Evolutionary conservation across 768 basidiomycete species (phyloP), one percentile per base, ranked within the genome.

Genomic region (Scleroderma citrinum): DNA sequence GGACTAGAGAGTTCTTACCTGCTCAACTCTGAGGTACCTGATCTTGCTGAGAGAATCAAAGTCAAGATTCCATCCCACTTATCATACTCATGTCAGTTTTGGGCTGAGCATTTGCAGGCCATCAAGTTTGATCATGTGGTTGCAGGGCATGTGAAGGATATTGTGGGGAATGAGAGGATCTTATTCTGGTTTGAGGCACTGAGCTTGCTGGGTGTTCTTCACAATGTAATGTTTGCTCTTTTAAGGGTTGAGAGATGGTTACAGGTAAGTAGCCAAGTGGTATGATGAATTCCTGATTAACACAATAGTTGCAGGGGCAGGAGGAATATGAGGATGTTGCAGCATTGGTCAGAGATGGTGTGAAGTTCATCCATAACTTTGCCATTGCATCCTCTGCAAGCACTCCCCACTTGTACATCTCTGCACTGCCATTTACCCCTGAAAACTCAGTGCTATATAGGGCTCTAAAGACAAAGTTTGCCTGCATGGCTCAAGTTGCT

Each of bases 121-220:
- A 37, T 19, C 20, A 38, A 48, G 14, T 56, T 51, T 41, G 57
- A 55, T 20, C 19, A 43, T 1, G 52, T 51, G 7, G 41, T 66
- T 5, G 49, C 56, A 20, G 49, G 47, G 7, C 44, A 56, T 3
- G 29, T 64, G 4, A 35, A 13, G 10, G 55, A 49, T 5, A 36
- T 44, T 5, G 62, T 70, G 44, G 49, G 62, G 21, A 44, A 60
- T 34, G 24, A 48, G 1, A 51, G 53, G 14, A 56, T 74, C 3
- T 55, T 73, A 5, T 70, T 60, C 47, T 73, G 72, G 72, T 46
- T 73, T 8, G 73, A 73, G 44, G 66, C 61, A 7, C 52, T 74
- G 17, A 56, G 60, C 17, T 52, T 62, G 14, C 50, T 54, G 5
- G 19, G 19, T 19, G 17, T 20, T 2, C 8, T 39, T 39, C 10